These are phyloP conservation scores for Quercus wislizeni DNA, from an alignment of 306 rosid species.

Conservation along the genomic window DNA sequence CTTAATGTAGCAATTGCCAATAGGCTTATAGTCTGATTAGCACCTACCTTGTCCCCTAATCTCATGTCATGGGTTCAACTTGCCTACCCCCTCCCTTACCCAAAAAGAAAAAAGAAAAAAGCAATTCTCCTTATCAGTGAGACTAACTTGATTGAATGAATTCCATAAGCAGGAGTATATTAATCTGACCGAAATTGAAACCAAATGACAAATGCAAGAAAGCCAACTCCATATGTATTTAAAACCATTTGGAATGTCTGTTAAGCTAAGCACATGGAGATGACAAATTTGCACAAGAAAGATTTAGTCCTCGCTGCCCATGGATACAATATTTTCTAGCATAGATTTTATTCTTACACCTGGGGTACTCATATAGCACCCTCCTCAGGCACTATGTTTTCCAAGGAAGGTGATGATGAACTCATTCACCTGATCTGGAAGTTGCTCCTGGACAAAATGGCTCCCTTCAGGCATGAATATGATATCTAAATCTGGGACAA, in stretches of 20 bases:
- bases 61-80: too few relatives aligned
- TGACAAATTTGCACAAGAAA: not conserved
- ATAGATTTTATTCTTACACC: not conserved
- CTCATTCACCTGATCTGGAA: conserved; percentile 51
- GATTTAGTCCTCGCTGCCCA: not conserved
- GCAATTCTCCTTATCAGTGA: too few relatives aligned
- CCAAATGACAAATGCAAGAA: not conserved
- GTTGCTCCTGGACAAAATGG: conserved; percentile 59
- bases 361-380: not conserved
- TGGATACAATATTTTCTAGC: not conserved
- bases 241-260: not conserved
- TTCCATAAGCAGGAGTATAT: too few relatives aligned
- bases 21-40: too few relatives aligned
- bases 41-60: too few relatives aligned
- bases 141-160: too few relatives aligned
- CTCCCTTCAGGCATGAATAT: conserved; percentile 44
- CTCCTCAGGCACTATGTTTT: conserved; percentile 37
- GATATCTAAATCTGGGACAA: conserved; percentile 50
- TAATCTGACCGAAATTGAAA: too few relatives aligned
- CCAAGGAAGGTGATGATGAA: conserved; percentile 46
- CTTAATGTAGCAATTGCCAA: too few relatives aligned
- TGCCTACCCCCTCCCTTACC: too few relatives aligned
- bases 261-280: not conserved
- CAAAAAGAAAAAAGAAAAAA: too few relatives aligned
- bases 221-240: not conserved